A percentile compares a stretch with the other conserved stretches of the same genome.
Evolutionary conservation across 2,329 filamentous ascomycete species (phyloP).

Genomic region (Colletotrichum sp.): DNA sequence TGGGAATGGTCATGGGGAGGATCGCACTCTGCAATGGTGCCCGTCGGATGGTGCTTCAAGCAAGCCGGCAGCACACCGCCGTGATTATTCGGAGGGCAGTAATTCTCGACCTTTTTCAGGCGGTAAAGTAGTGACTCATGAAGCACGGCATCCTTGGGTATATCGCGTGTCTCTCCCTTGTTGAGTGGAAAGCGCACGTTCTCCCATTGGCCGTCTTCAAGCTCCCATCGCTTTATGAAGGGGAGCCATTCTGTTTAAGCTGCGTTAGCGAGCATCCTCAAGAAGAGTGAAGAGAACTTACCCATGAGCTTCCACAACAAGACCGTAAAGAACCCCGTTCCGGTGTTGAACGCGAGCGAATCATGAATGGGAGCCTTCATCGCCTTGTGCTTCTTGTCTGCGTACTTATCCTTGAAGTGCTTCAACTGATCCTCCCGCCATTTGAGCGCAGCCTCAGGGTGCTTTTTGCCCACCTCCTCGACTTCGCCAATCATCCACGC

Average conservation of each 20-base stretch:
- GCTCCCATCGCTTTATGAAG: conserved; percentile 44
- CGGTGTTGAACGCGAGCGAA: conserved; percentile 39
- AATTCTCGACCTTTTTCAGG: conserved; percentile 30
- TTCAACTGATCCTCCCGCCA: conserved; percentile 38
- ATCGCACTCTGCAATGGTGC: not conserved
- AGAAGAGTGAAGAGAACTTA: conserved; percentile 26
- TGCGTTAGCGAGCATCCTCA: not conserved
- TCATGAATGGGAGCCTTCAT: conserved; percentile 41
- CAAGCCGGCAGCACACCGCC: conserved; percentile 33
- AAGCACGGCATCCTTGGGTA: conserved; percentile 41
- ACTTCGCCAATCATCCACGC: conserved; percentile 59
- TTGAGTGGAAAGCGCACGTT: conserved; percentile 43
- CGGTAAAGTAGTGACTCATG: conserved; percentile 42
- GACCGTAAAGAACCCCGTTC: conserved; percentile 42
- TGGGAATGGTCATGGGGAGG: not conserved
- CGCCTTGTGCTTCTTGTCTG: conserved; percentile 31
- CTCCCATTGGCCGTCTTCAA: conserved; percentile 35
- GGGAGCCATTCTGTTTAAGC: conserved; percentile 39
- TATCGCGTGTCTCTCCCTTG: conserved; percentile 39
- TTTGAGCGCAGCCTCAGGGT: conserved; percentile 35
- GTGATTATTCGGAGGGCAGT: conserved; percentile 39
- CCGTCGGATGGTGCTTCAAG: conserved; percentile 26
- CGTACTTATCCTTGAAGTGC: conserved; percentile 31
- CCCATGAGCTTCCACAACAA: conserved; percentile 49
- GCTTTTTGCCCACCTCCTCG: conserved; percentile 37